Conservation (phyloP, 257 asterid genomes). For the Galeopsis tetrahit region DNA sequence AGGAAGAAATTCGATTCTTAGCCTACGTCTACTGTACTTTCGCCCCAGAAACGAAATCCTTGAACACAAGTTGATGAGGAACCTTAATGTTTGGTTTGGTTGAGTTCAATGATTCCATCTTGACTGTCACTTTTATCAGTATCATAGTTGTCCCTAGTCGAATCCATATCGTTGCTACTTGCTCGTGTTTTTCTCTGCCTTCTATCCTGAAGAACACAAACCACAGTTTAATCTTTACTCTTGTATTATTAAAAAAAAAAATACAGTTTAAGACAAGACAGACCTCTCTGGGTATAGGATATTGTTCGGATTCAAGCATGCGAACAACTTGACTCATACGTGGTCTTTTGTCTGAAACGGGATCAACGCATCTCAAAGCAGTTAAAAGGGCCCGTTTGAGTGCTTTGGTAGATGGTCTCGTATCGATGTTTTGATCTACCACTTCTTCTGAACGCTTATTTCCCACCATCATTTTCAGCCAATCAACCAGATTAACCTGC, state of each 20-base stretch:
- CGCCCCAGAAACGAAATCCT: neutral
- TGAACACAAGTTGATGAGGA: neutral
- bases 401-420: conserved; percentile 84
- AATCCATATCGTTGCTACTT: conserved; percentile 66
- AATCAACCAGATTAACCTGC: conserved; percentile 95
- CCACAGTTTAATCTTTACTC: neutral
- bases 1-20: neutral
- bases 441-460: conserved; percentile 92
- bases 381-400: conserved; percentile 91
- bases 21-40: neutral
- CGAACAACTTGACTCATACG: conserved; percentile 95
- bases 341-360: conserved; percentile 96
- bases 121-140: conserved; percentile 80
- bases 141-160: conserved; percentile 61
- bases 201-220: conserved; percentile 60
- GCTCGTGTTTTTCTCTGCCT: conserved; percentile 76
- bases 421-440: conserved; percentile 83
- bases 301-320: conserved; percentile 98
- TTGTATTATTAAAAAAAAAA: neutral
- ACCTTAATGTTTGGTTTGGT: neutral
- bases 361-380: conserved; percentile 98
- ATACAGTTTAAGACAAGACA: conserved; percentile 23
- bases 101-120: conserved; percentile 41
- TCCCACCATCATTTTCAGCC: conserved; percentile 99
- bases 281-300: conserved; percentile 96